Evolutionary conservation across 139 green algal genomes (phyloP), one percentile per base, ranked within the genome.

Genomic region (Volvox africanus): DNA sequence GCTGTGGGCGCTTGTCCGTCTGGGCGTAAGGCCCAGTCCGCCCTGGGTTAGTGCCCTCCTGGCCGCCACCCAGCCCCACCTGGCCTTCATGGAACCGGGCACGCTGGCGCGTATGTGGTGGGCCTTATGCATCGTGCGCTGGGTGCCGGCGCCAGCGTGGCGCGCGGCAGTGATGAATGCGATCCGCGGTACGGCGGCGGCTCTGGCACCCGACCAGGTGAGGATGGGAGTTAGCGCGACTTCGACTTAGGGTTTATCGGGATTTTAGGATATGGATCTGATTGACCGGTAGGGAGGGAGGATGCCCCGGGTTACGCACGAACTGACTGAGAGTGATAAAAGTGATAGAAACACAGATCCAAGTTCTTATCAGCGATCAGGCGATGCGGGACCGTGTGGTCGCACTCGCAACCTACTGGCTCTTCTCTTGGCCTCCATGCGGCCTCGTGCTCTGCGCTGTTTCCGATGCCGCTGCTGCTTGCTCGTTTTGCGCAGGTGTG

Each of bases 101-200:
- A 32, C n/a, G 71, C 86, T 90, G 71, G 50, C 30, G n/a, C n/a
- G 26, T 50, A 12, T 75, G 26, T 83, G 71, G 71, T 90, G 86
- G 86, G 86, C 86, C 33, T 55, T 90, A 71, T 68, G 62, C 9
- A 33, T 36, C 36, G n/a, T 83, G 44, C 30, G 86, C n/a, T 90
- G 86, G 86, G 50, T n/a, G n/a, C 71, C 73, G 30, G 73, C 68
- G 28, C 18, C 28, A 17, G 6, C 1, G 2, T 90, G 86, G 86
- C 30, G 73, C 2, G 44, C 5, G 37, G 37, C 18, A n/a, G 18
- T 24, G 69, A 28, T 83, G 50, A 18, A 0, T 2, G 71, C 71
- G 19, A 13, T 90, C 50, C 9, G 20, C 30, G 30, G 2, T 20
- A 30, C 44, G n/a, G 86, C 50, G 30, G 21, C 69, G 30, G 24